Evolutionary conservation across 331 rosid genomes (phyloP).

Genomic region (Erythrophleum ivorense): DNA sequence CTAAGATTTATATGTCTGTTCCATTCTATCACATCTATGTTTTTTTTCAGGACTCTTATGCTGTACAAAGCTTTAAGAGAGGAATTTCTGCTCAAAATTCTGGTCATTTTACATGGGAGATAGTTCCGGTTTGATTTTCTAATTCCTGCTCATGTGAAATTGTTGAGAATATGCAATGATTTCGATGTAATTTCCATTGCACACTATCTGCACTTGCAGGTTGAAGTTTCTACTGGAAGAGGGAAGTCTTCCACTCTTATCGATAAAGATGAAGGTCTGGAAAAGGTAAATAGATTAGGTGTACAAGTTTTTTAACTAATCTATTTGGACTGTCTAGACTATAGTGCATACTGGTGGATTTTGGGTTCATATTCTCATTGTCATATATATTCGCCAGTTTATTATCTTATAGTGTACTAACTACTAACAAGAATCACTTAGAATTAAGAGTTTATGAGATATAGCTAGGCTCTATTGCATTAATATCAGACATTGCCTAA

Average conservation of each 20-base stretch:
- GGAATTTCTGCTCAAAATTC: slow-evolving; percentile 80
- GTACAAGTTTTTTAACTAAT: neutral
- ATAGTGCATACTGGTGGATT: neutral
- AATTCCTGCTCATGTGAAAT: slow-evolving; percentile 30
- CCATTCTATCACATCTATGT: slow-evolving; percentile 19
- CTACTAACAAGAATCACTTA: neutral
- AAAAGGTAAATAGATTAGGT: slow-evolving; percentile 57
- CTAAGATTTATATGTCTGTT: slow-evolving; percentile 15
- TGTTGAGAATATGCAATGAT: slow-evolving; percentile 20
- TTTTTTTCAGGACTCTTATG: slow-evolving; percentile 73
- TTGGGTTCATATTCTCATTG: neutral
- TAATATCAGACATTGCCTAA: neutral
- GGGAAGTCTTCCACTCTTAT: slow-evolving; percentile 70
- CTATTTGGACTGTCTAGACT: neutral
- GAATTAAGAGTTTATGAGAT: neutral
- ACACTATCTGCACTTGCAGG: slow-evolving; percentile 49
- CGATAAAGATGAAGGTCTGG: slow-evolving; percentile 87
- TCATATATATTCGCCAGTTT: neutral
- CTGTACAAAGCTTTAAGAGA: slow-evolving; percentile 79
- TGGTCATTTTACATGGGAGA: slow-evolving; percentile 87
- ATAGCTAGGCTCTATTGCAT: neutral
- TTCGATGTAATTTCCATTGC: slow-evolving; percentile 30
- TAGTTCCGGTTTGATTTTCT: slow-evolving; percentile 69
- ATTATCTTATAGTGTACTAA: neutral
- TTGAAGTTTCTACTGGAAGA: slow-evolving; percentile 65